These are phyloP conservation scores for Bacidia gigantensis DNA, from an alignment of 495 filamentous ascomycete genomes.

Conservation along the genomic window DNA sequence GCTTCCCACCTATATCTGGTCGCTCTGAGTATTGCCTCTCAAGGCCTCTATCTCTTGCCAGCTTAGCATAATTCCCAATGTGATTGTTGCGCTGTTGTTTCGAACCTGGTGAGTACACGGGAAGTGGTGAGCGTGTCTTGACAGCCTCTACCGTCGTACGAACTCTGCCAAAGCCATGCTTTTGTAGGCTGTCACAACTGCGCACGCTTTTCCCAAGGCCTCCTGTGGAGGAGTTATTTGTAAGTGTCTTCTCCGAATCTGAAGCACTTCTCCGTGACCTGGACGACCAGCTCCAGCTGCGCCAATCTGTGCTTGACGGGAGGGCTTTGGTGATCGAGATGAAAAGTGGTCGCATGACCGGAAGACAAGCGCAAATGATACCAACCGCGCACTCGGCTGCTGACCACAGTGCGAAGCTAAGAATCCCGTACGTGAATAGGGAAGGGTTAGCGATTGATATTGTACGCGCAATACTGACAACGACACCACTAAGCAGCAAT, in stretches of 20 bases:
- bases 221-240: not conserved
- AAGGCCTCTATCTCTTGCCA: not conserved
- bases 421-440: not conserved
- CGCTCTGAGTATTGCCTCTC: not conserved
- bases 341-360: conserved; percentile 14
- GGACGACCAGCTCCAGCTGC: not conserved
- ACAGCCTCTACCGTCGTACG: not conserved
- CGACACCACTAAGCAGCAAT: conserved; percentile 3
- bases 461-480: conserved; percentile 10
- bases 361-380: conserved; percentile 13
- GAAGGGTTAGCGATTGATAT: not conserved
- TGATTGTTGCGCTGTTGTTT: not conserved
- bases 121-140: not conserved
- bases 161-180: not conserved
- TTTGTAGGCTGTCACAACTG: not conserved
- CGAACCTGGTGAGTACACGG: not conserved
- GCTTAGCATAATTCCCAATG: not conserved
- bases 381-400: conserved; percentile 9
- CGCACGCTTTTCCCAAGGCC: not conserved
- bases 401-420: conserved; percentile 6
- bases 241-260: not conserved
- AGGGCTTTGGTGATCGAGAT: conserved; percentile 2
- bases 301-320: not conserved
- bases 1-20: not conserved
- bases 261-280: not conserved